Evolutionary conservation across 2,329 filamentous ascomycete species (phyloP), one percentile per base, ranked within the genome.

Genomic region (Passalora sequoiae): DNA sequence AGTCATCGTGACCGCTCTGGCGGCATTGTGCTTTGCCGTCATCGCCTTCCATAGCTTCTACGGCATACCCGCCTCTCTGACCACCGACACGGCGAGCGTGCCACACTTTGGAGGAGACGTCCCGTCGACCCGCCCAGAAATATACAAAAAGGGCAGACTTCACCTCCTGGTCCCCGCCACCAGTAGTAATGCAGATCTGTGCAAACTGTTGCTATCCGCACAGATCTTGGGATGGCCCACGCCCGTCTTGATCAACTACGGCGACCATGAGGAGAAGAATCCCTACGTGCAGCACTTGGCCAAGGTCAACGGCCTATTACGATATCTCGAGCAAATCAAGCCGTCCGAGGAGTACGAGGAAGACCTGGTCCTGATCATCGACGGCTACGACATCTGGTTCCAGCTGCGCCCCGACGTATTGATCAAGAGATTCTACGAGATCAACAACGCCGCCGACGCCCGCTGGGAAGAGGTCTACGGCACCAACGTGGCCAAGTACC

Each of bases 331-430:
- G 13, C 46, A 45, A 15, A 35, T 56, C 27, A 47, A 55, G 46
- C 19, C 24, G 6, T 65, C 68, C 9, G 66, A 69, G 37, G 66
- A 64, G 21, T 69, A 69, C 25, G 58, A 69, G n/a, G 68, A 76
- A 13, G 82, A 86, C 59, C 62, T 86, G 13, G 72, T 83, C 9
- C 63, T 84, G 42, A 70, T 84, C 38, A 71, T 80, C 4, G 81
- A 84, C 59, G 79, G 76, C 1, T 72, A 77, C 56, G 78, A 84
- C 44, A 70, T 77, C 1, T 78, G 79, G 65, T 77, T 84, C 49
- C 82, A 85, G 58, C 68, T 85, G 1, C 79, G 80, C 0, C 73
- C 77, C 3, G 74, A 82, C 30, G 69, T 83, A 12, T 64, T 84
- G 45, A 70, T 85, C 63, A 44, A 50, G 29, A 42, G 50, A n/a